Evolutionary conservation across 2,329 filamentous ascomycete species (phyloP), one percentile per base, ranked within the genome.

Genomic region (Pleomassaria siparia): DNA sequence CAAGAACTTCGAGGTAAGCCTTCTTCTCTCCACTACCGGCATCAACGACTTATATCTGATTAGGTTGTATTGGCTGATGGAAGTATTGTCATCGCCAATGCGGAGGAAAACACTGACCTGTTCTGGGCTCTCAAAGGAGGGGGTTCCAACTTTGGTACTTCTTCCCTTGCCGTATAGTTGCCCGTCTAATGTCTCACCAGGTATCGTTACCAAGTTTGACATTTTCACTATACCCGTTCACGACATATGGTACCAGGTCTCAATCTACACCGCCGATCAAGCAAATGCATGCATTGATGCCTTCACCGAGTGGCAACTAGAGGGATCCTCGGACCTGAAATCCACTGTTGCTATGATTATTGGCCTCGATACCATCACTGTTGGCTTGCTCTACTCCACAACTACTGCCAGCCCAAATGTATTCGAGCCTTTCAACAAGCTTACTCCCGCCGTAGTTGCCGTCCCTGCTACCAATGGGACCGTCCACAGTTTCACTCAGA

Each of bases 71-170:
- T 74, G 13, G 68, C 68, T 29, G 55, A 63, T 39, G 70, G 67
- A 3, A 55, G 58, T 2, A 49, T 73, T 25, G 58, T 69, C 13
- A 51, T 72, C 28, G 72, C 62, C 33, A 73, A 67, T 32, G 49
- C 56, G 2, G 42, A 53, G 50, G 53, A 52, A 49, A 48, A 62
- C 44, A 39, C 51, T 7, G 69, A 74, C 42, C 62, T 74, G 1
- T 73, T 63, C 54, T 56, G 56, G 46, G 70, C 71, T 15, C 53
- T 74, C 43, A 72, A 72, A 46, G 71, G 70, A 1, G 71, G 71
- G n/a, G 66, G 61, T 45, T 67, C 64, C 45, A 72, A 73, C 55
- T 73, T 72, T 44, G 71, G 70, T 29, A 40, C 20, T 15, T 32
- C 11, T 11, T 10, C 6, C 3, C 13, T 24, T 43, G 16, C 18